Evolutionary conservation across 2,329 filamentous ascomycete species (phyloP), one percentile per base, ranked within the genome.

Genomic region (Rhexocercosporidium sp.): DNA sequence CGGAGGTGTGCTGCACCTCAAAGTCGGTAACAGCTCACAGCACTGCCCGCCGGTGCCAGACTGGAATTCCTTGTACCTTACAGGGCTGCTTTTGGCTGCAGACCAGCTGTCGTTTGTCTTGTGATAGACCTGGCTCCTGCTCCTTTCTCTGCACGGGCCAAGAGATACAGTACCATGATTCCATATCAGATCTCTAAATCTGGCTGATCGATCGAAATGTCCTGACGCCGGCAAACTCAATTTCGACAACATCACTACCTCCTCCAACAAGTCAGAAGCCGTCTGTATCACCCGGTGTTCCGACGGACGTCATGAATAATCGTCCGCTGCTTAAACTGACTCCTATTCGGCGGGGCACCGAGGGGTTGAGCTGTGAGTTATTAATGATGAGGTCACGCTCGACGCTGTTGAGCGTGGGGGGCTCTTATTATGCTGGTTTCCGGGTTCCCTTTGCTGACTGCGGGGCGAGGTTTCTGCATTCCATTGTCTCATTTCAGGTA

Each of bases 361-460:
- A 54, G 56, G 64, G 31, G 54, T 57, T 57, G 54, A 51, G 31
- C 16, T 25, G 46, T 51, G 69, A 72, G 67, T 72, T 65, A 71
- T 69, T 72, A 71, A 71, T 74, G 70, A 74, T 73, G 71, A 74
- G 71, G 70, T 73, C 72, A 74, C 71, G 67, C 71, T 63, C 62
- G 63, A 51, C 60, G 57, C 34, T 64, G 63, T 56, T 66, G 62
- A 49, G 67, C 70, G 71, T 72, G 71, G 73, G 73, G 73, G 72
- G 69, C 69, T 68, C 27, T 47, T 69, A 54, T 60, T 41, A 66
- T 61, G 62, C 61, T 64, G 46, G 44, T 59, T 34, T 63, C 27
- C 60, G 59, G 53, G 56, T 67, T 62, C 69, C 57, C 60, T 47
- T 47, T 66, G 70, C 73, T 73, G 71, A 74, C 69, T 72, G 69